These are phyloP conservation scores for Dicorynia guianensis DNA, from an alignment of 306 rosid species.

Conservation along the genomic window DNA sequence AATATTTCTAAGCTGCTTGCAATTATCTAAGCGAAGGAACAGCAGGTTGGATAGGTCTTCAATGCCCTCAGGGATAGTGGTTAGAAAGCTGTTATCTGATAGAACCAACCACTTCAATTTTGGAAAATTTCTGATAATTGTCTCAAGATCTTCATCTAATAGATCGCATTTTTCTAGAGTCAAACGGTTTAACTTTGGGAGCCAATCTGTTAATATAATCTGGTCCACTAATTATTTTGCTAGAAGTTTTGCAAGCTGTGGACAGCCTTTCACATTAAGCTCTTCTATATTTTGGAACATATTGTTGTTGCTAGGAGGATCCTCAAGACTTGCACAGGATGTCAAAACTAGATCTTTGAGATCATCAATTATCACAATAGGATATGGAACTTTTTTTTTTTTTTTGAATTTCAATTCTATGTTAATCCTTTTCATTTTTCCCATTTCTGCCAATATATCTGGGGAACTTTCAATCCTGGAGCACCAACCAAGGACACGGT, in stretches of 20 bases:
- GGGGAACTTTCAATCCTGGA: slow-evolving; percentile 36
- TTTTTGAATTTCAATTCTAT: slow-evolving; percentile 33
- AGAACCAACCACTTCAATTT: slow-evolving; percentile 38
- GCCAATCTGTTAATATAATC: not conserved
- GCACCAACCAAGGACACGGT: not conserved
- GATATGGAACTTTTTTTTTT: slow-evolving; percentile 33
- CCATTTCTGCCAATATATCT: slow-evolving; percentile 34
- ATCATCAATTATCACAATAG: slow-evolving; percentile 28
- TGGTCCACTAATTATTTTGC: slow-evolving; percentile 15
- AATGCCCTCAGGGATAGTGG: slow-evolving; percentile 39
- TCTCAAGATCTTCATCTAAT: slow-evolving; percentile 37
- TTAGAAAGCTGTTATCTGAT: slow-evolving; percentile 36
- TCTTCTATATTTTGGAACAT: slow-evolving; percentile 33
- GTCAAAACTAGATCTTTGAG: slow-evolving; percentile 32
- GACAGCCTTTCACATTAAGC: slow-evolving; percentile 31
- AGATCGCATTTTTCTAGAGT: slow-evolving; percentile 38
- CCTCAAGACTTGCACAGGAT: slow-evolving; percentile 34
- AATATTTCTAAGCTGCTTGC: slow-evolving; percentile 36
- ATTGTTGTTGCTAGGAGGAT: slow-evolving; percentile 28
- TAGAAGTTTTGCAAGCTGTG: slow-evolving; percentile 30
- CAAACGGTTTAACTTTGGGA: slow-evolving; percentile 36
- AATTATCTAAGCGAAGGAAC: slow-evolving; percentile 35
- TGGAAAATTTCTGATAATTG: slow-evolving; percentile 30
- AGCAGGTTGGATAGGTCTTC: slow-evolving; percentile 35
- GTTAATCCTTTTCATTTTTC: slow-evolving; percentile 27